Evolutionary conservation across 2,329 filamentous ascomycete species (phyloP), one percentile per base, ranked within the genome.

Genomic region (Cladosporium sphaerospermum): DNA sequence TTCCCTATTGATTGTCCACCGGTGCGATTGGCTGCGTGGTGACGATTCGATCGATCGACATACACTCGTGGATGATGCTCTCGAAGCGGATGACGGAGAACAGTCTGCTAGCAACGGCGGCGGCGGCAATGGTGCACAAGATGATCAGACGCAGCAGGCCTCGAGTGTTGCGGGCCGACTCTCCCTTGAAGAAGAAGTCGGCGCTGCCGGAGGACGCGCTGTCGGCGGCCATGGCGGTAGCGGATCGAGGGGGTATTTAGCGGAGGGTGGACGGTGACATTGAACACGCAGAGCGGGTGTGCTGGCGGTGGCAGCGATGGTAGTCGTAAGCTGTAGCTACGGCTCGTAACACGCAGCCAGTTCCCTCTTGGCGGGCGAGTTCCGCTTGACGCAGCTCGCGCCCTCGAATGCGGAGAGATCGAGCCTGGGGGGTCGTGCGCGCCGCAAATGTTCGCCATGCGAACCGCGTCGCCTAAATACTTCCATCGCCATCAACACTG

Each of bases 51-150:
- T n/a, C 16, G 36, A 14, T 31, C 13, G 9, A 48, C 33, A 11
- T 54, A 96, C 93, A 99, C 80, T 99, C 93, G 80, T 99, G 93
- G 68, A 99, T 99, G 68, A 99, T 99, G 76, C 89, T 96, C 76
- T 99, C 93, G 70, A 99, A 99, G 62, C 93, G 88, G 74, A 99
- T 97, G 62, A 99, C 93, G 67, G 90, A 96, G 80, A 99, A 99
- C 62, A 99, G 79, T 73, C 93, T 89, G 73, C 91, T 96, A 62
- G 91, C 83, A 68, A 97, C 82, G 62, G 92, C 90, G 58, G 93
- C 91, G 54, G 83, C 90, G 60, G 93, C 93, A 73, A 99, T 96
- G 67, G 92, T 83, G 67, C 79, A 80, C 64, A 99, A 83, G 75
- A 99, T 99, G 67, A 95, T 80, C 63, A 96, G 83, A 69, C 91